Evolutionary conservation across 768 basidiomycete species (phyloP), one percentile per base, ranked within the genome.

Genomic region (Russula foetens): DNA sequence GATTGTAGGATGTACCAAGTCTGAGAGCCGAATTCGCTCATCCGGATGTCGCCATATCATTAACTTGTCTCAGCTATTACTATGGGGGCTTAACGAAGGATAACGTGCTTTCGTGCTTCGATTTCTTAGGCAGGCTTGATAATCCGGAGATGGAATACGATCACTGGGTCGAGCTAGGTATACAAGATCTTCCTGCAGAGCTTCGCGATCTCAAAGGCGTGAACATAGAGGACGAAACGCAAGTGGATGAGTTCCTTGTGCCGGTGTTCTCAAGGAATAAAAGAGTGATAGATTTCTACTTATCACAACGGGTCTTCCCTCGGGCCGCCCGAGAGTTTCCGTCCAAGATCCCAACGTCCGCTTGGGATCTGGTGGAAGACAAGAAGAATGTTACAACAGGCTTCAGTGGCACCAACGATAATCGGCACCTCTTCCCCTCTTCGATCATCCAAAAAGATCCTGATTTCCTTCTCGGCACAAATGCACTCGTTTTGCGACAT

Each of bases 401-500:
- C n/a, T n/a, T n/a, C n/a, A n/a, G n/a, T n/a, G n/a, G n/a, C n/a
- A 63, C 67, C 83, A 83, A 82, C 49, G 81, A 82, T 54, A 74
- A 74, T 33, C 71, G 69, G 15, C 65, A 70, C 57, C 65, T 73
- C 11, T 53, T 75, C 7, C 76, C 76, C 0, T 58, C 69, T 0
- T 69, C 75, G 5, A 73, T 76, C 15, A 53, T 59, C 4, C 77
- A 78, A 46, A 47, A 63, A 4, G 76, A 79, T 54, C 73, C 73
- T 17, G 12, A n/a, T 8, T 49, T 33, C 0, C 77, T 81, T 51
- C 63, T 69, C 4, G 70, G n/a, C n/a, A n/a, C n/a, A n/a, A n/a
- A n/a, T n/a, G n/a, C n/a, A n/a, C n/a, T n/a, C n/a, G n/a, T n/a
- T 9, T 69, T 78, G 39, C 59, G 53, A 3, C 72, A 73, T 39